phyloP scores from a whole-genome alignment of 2,329 filamentous ascomycete species.

The Dothideomycetidae sp. region DNA sequence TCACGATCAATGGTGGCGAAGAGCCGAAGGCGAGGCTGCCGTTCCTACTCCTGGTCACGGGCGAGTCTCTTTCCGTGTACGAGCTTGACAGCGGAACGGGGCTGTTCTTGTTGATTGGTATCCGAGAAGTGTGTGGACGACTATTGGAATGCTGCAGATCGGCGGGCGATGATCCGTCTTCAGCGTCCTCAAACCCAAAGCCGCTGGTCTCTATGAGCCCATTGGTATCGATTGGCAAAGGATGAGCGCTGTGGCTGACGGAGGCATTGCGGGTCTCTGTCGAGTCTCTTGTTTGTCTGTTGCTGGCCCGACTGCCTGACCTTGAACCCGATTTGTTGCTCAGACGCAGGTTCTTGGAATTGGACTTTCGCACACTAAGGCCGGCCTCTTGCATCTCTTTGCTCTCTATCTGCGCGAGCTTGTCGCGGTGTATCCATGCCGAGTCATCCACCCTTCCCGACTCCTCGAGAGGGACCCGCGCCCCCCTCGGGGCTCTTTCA shows the following conservation, averaged over 20 bases:
- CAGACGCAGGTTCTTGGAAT: slow-evolving; percentile 30
- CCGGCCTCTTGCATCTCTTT: slow-evolving; percentile 68
- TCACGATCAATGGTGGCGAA: slow-evolving; percentile 20
- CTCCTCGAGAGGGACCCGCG: slow-evolving; percentile 5
- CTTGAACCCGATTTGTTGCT: slow-evolving; percentile 19
- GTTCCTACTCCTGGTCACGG: slow-evolving; percentile 45
- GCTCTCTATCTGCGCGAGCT: slow-evolving; percentile 67
- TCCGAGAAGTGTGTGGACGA: slow-evolving; percentile 52
- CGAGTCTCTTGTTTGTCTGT: slow-evolving; percentile 14
- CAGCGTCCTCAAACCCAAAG: slow-evolving; percentile 20
- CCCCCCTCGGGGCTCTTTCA: slow-evolving; percentile 3
- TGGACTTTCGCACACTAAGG: slow-evolving; percentile 43
- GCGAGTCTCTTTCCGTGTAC: slow-evolving; percentile 59
- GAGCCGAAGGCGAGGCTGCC: slow-evolving; percentile 42
- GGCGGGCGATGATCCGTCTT: slow-evolving; percentile 54
- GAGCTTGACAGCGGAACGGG: slow-evolving; percentile 59
- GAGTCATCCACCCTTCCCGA: slow-evolving; percentile 37
- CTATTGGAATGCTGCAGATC: slow-evolving; percentile 36
- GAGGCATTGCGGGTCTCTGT: slow-evolving; percentile 14
- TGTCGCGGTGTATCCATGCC: slow-evolving; percentile 78
- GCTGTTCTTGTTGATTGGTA: slow-evolving; percentile 72
- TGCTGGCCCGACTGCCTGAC: slow-evolving; percentile 16
- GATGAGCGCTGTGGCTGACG: slow-evolving; percentile 7
- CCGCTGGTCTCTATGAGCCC: slow-evolving; percentile 7
- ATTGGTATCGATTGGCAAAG: slow-evolving; percentile 6